Conservation (phyloP, 495 filamentous ascomycete species). For the Neurospora terricola region DNA sequence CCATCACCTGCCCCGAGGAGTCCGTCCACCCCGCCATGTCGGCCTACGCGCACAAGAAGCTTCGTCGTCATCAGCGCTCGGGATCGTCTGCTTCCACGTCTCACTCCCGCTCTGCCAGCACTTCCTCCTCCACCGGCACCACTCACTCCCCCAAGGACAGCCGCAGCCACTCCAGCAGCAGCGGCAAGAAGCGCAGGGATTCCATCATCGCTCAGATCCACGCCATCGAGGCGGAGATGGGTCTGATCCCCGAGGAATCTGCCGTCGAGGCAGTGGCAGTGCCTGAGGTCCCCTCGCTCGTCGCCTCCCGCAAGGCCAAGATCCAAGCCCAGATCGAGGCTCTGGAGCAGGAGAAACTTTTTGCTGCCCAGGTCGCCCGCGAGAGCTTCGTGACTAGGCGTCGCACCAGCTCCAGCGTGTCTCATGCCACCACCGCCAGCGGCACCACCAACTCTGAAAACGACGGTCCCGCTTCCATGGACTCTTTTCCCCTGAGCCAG, state of each 20-base stretch:
- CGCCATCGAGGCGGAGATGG: slow-evolving; percentile 6
- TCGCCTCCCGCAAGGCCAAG: slow-evolving; percentile 1
- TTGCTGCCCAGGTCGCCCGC: slow-evolving; percentile 15
- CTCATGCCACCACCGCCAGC: background rate
- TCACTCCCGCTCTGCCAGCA: background rate
- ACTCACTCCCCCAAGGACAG: background rate
- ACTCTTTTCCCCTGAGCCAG: background rate
- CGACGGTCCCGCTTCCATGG: background rate
- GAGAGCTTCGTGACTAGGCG: slow-evolving; percentile 6
- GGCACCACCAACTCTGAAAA: background rate
- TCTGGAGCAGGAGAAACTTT: slow-evolving; percentile 24
- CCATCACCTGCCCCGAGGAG: slow-evolving; percentile 16
- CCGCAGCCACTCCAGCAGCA: slow-evolving; percentile 8
- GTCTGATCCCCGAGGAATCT: background rate
- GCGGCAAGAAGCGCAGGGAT: slow-evolving; percentile 6
- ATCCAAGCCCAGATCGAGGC: slow-evolving; percentile 27
- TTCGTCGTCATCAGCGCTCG: slow-evolving; percentile 4
- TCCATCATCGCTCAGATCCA: slow-evolving; percentile 9
- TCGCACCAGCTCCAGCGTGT: background rate
- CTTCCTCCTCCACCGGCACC: background rate
- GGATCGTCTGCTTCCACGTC: background rate
- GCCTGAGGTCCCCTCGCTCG: background rate
- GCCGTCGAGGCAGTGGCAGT: background rate
- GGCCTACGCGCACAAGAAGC: slow-evolving; percentile 12
- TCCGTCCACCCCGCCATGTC: slow-evolving; percentile 24